Conservation (phyloP, 2,329 filamentous ascomycete genomes). For the Paraconiothyrium sp. region DNA sequence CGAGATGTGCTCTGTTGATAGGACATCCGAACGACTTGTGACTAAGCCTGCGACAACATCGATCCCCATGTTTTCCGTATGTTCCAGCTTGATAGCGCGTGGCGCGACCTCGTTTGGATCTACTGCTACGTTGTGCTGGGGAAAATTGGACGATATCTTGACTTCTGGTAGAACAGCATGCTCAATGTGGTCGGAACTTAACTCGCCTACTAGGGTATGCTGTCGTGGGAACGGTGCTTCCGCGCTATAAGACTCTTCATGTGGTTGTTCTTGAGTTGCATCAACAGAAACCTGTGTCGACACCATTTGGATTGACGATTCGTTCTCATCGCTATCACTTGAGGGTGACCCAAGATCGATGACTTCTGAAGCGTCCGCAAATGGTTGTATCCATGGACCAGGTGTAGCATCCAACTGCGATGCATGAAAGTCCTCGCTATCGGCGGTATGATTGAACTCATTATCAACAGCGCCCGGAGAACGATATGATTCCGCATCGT, state of each 20-base stretch:
- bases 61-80: background rate
- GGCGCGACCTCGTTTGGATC: background rate
- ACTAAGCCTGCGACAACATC: background rate
- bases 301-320: background rate
- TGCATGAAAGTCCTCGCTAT: background rate
- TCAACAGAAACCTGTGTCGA: background rate
- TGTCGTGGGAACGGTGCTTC: background rate
- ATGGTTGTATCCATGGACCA: conserved; percentile 15
- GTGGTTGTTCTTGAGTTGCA: background rate
- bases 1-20: conserved; percentile 1
- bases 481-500: background rate
- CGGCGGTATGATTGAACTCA: background rate
- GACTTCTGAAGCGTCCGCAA: conserved; percentile 24
- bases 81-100: background rate
- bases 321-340: conserved; percentile 15
- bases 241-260: background rate
- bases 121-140: background rate
- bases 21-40: background rate
- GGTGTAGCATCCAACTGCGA: background rate
- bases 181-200: background rate
- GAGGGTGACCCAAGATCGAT: conserved; percentile 37
- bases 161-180: background rate
- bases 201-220: too few relatives aligned
- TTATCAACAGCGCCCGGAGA: background rate
- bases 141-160: background rate